These are phyloP conservation scores for Globisporangium radiosum DNA, from an alignment of 352 stramenopile genomes.

Conservation along the genomic window DNA sequence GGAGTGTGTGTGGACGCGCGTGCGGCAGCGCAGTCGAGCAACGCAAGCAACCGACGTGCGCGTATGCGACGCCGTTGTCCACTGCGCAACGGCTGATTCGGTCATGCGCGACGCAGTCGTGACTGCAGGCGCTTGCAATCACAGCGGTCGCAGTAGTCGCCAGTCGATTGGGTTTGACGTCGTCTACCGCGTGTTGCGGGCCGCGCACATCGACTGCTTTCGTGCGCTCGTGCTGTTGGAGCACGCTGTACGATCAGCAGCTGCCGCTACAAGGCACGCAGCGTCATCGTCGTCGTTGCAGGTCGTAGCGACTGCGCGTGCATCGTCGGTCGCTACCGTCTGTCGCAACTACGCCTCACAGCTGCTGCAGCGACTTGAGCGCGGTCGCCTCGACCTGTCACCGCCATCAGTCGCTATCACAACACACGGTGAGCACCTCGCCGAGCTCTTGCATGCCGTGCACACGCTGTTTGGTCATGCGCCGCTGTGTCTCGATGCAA, in stretches of 20 bases:
- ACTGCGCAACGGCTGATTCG: slow-evolving; percentile 30
- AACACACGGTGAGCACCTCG: slow-evolving; percentile 9
- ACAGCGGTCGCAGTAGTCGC: not conserved
- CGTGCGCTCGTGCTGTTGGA: slow-evolving; percentile 1
- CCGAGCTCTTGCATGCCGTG: slow-evolving; percentile 10
- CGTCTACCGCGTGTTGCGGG: slow-evolving; percentile 5
- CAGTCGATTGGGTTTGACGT: slow-evolving; percentile 19
- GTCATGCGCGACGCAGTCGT: slow-evolving; percentile 12
- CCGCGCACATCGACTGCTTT: slow-evolving; percentile 1
- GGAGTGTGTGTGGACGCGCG: slow-evolving; percentile 28
- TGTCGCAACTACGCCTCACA: slow-evolving; percentile 7
- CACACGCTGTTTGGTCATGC: slow-evolving; percentile 12
- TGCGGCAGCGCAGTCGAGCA: slow-evolving; percentile 10
- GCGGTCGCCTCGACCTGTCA: not conserved
- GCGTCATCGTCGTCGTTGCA: not conserved
- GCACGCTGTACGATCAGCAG: not conserved
- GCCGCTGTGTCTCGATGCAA: not conserved
- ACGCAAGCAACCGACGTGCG: slow-evolving; percentile 6
- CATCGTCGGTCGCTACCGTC: not conserved
- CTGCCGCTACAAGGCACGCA: not conserved
- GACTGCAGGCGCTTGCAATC: no score
- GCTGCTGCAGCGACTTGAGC: slow-evolving; percentile 3
- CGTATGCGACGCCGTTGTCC: slow-evolving; percentile 18
- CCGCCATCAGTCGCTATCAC: not conserved
- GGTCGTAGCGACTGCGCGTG: not conserved